Evolutionary conservation across 2,329 filamentous ascomycete genomes (phyloP).

Genomic region (Cryphonectria parasitica): DNA sequence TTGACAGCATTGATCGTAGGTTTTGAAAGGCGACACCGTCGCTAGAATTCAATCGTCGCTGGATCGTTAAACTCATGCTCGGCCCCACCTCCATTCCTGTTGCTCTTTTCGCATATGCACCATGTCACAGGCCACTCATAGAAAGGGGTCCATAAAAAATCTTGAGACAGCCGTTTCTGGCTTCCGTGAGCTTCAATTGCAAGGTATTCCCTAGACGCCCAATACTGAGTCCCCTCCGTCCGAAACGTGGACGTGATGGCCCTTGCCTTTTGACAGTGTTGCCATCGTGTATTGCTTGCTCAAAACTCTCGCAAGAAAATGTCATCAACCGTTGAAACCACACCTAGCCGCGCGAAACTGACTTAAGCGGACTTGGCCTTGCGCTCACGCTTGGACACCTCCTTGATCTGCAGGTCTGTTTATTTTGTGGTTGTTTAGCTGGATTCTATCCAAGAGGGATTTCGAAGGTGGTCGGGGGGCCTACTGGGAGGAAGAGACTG

Average conservation of each 20-base stretch:
- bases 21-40: slow-evolving; percentile 37
- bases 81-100: slow-evolving; percentile 25
- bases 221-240: slow-evolving; percentile 45
- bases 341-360: slow-evolving; percentile 11
- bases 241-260: slow-evolving; percentile 37
- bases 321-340: slow-evolving; percentile 27
- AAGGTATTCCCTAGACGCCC: slow-evolving; percentile 62
- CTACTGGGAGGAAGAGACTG: slow-evolving; percentile 96
- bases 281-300: slow-evolving; percentile 32
- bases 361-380: slow-evolving; percentile 47
- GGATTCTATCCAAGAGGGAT: slow-evolving; percentile 40
- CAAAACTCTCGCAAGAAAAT: slow-evolving; percentile 35
- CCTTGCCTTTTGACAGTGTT: slow-evolving; percentile 31
- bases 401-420: slow-evolving; percentile 57
- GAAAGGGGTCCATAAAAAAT: not conserved
- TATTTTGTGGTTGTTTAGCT: slow-evolving; percentile 40
- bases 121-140: slow-evolving; percentile 31
- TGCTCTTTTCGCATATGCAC: slow-evolving; percentile 35
- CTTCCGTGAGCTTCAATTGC: slow-evolving; percentile 48
- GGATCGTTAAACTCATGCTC: not conserved
- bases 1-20: slow-evolving; percentile 28
- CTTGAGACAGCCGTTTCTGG: slow-evolving; percentile 33
- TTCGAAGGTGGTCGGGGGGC: slow-evolving; percentile 42
- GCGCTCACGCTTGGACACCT: slow-evolving; percentile 65
- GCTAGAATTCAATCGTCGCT: not conserved